Conservation (phyloP, 495 filamentous ascomycete genomes). For the Xeromyces bisporus region DNA sequence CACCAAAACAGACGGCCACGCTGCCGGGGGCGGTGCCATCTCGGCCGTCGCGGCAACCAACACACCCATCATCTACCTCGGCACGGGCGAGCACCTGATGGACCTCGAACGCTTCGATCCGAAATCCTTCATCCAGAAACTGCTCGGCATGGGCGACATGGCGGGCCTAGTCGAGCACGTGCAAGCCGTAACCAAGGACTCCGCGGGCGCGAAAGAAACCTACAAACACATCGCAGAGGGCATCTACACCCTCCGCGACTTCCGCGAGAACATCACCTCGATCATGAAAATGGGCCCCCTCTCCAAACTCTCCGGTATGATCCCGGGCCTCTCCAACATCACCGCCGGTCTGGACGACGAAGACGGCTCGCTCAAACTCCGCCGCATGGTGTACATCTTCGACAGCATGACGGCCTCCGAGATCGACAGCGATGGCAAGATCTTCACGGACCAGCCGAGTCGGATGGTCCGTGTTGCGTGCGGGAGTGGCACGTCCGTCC, state of each 20-base stretch:
- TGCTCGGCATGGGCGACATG: conserved; percentile 96
- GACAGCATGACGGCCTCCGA: conserved; percentile 95
- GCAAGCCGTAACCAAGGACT: conserved; percentile 84
- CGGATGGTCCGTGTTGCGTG: conserved; percentile 86
- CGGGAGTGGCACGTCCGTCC: conserved; percentile 77
- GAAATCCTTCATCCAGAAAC: conserved; percentile 74
- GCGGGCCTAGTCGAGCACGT: conserved; percentile 91
- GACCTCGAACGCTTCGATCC: conserved; percentile 88
- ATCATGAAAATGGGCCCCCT: conserved; percentile 99
- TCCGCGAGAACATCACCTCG: conserved; percentile 87
- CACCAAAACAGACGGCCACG: conserved; percentile 95
- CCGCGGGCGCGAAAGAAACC: conserved; percentile 66
- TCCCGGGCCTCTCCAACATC: conserved; percentile 80
- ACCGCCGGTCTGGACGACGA: conserved; percentile 95
- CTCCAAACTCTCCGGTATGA: conserved; percentile 97
- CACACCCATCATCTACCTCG: conserved; percentile 94
- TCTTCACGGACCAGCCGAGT: conserved; percentile 81
- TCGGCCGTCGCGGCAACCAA: conserved; percentile 95
- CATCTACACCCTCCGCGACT: conserved; percentile 86
- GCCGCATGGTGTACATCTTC: conserved; percentile 98
- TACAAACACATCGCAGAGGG: conserved; percentile 97
- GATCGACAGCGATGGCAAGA: conserved; percentile 83
- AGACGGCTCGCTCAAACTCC: conserved; percentile 77
- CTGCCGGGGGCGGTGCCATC: conserved; percentile 88
- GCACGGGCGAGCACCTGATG: conserved; percentile 92